These are phyloP conservation scores for Chenopodium quinoa DNA, from an alignment of 148 eudicot species.

Conservation along the genomic window DNA sequence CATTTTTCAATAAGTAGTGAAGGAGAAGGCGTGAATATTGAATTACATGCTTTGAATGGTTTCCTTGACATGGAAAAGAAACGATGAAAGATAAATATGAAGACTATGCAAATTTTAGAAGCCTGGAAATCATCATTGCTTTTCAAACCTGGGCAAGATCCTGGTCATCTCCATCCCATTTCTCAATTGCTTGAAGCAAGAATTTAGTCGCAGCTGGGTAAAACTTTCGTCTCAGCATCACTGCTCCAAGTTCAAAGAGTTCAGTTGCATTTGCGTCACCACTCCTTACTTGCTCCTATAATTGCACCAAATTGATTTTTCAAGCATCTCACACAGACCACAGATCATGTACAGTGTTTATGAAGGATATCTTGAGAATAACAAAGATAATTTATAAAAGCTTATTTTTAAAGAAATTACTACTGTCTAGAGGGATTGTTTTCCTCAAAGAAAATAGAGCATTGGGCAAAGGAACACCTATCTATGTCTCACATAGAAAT, in stretches of 20 bases:
- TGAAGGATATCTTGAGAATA: not conserved
- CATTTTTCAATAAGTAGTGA: not conserved
- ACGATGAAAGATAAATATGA: not conserved
- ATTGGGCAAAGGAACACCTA: not conserved
- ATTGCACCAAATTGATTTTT: slow-evolving; percentile 8
- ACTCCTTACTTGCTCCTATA: slow-evolving; percentile 95
- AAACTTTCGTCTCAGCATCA: slow-evolving; percentile 84
- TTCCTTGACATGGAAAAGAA: not conserved
- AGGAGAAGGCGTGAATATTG: not conserved
- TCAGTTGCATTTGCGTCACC: slow-evolving; percentile 91
- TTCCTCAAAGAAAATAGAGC: not conserved
- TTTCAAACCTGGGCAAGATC: slow-evolving; percentile 85
- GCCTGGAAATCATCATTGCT: slow-evolving; percentile 7
- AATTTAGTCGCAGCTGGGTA: slow-evolving; percentile 87
- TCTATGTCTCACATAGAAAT: too few species aligned
- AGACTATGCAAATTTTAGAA: not conserved
- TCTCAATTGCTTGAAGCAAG: slow-evolving; percentile 80
- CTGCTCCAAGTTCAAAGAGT: slow-evolving; percentile 93
- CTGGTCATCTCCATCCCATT: slow-evolving; percentile 98
- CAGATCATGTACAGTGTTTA: not conserved
- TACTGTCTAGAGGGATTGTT: not conserved
- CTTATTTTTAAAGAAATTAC: too few species aligned
- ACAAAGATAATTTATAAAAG: not conserved
- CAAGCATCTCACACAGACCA: not conserved
- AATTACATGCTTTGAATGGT: not conserved